phyloP scores from a whole-genome alignment of 345 rosid species.

The Ceriops zippeliana region DNA sequence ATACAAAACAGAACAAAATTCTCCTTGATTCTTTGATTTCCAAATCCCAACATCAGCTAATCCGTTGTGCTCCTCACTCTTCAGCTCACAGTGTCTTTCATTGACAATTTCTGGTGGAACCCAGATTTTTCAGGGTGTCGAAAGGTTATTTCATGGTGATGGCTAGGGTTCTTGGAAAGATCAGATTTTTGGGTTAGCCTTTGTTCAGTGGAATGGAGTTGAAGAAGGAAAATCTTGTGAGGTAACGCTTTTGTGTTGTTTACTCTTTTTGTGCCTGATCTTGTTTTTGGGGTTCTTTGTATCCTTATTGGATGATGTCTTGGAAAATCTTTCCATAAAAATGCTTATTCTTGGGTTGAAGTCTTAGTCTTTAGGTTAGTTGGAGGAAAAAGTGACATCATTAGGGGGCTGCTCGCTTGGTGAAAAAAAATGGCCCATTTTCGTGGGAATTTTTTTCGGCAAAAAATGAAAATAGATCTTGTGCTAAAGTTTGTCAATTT shows the following conservation, averaged over 20 bases:
- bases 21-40: too few species aligned
- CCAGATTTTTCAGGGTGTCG: neutral
- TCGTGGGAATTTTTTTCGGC: too few species aligned
- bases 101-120: neutral
- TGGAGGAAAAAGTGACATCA: neutral
- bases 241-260: constrained; percentile 26
- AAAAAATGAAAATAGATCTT: too few species aligned
- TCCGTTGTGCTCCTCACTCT: too few species aligned
- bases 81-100: too few species aligned
- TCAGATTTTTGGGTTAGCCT: constrained; percentile 1
- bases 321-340: neutral
- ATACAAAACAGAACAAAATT: too few species aligned
- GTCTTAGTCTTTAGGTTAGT: neutral
- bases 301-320: neutral
- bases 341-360: neutral
- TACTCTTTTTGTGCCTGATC: constrained; percentile 8
- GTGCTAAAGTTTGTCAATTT: too few species aligned
- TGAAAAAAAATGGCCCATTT: too few species aligned
- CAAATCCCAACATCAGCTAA: too few species aligned
- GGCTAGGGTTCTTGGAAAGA: neutral
- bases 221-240: constrained; percentile 56
- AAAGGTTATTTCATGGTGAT: neutral
- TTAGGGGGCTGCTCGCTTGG: neutral
- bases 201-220: constrained; percentile 42
- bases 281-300: constrained; percentile 15